Evolutionary conservation across 192 early-diverging fungal species (phyloP).

Genomic region (Piromyces sp.): DNA sequence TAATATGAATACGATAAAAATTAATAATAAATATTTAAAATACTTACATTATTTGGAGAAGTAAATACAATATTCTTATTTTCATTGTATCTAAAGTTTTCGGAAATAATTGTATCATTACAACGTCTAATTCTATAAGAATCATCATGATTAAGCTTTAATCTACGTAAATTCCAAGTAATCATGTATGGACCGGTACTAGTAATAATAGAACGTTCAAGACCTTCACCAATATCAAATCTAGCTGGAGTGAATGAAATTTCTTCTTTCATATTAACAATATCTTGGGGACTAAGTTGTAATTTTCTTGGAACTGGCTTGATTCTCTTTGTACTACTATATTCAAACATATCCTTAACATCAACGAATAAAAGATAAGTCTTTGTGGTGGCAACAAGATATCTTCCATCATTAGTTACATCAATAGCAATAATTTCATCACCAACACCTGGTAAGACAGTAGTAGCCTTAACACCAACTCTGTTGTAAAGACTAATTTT

Average conservation of each 20-base stretch:
- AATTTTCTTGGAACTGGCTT: slow-evolving; percentile 46
- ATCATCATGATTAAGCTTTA: slow-evolving; percentile 53
- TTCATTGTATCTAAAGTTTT: slow-evolving; percentile 76
- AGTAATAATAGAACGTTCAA: slow-evolving; percentile 72
- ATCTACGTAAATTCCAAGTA: slow-evolving; percentile 74
- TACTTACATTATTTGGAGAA: slow-evolving; percentile 36
- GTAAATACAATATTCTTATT: slow-evolving; percentile 75
- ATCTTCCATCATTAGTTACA: slow-evolving; percentile 68
- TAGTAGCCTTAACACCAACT: slow-evolving; percentile 67
- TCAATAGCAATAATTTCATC: slow-evolving; percentile 81
- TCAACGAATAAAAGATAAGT: slow-evolving; percentile 71
- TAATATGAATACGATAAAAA: too few relatives aligned
- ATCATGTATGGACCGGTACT: slow-evolving; percentile 79
- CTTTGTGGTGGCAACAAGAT: slow-evolving; percentile 72
- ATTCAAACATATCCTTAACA: background rate
- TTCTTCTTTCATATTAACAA: slow-evolving; percentile 49
- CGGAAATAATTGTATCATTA: slow-evolving; percentile 60
- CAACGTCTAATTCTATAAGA: slow-evolving; percentile 85
- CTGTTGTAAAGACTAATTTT: slow-evolving; percentile 74
- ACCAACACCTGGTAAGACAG: slow-evolving; percentile 63
- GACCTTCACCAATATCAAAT: slow-evolving; percentile 66
- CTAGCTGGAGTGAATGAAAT: slow-evolving; percentile 70
- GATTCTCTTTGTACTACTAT: background rate
- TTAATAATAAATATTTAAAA: too few relatives aligned
- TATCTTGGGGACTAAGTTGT: slow-evolving; percentile 73